Evolutionary conservation across 2,329 filamentous ascomycete genomes (phyloP), one percentile per base, ranked within the genome.

Genomic region (Calycina herbarum): DNA sequence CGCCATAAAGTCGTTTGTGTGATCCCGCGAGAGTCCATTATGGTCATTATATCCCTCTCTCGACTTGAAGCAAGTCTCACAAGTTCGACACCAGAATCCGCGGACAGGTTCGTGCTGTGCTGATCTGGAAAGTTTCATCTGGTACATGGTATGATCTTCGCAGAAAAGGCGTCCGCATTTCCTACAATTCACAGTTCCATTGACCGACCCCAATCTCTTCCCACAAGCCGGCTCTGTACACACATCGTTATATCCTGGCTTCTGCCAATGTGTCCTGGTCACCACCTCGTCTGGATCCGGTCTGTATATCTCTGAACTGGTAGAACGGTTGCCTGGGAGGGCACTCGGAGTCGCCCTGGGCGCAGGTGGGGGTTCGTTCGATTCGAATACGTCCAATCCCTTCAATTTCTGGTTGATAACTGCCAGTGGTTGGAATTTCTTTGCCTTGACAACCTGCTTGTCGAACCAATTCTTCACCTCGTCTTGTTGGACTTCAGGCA

Each of bases 31-130:
- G 1, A 89, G 77, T 0, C 93, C 92, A 64, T 85, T 86, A 72
- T 94, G 90, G 74, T 99, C 94, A 75, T 96, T 97, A 78, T 99
- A 99, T 3, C 95, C 95, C 31, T 94, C 92, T 73, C 95, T 86
- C 61, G 93, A 97, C 80, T 97, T 98, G 80, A 95, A 99, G 79
- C 95, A 99, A n/a, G 95, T 98, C 80, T 99, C 95, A 76, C 95
- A 99, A 1, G 98, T 94, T 61, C 95, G 82, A 72, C 92, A 96
- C 95, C 95, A 99, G 71, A 92, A 86, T 7, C 95, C 95, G 68
- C 94, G 83, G 1, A 95, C 87, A 0, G 95, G 94, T 69, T 99
- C 95, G 78, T 97, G 93, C 66, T 89, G 86, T 3, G 95, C 95
- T 35, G 93, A 90, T 63, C 94, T 85, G 8, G 94, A 97, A 11